Conservation (phyloP, 352 stramenopile genomes). For the Phytophthora pistaciae region DNA sequence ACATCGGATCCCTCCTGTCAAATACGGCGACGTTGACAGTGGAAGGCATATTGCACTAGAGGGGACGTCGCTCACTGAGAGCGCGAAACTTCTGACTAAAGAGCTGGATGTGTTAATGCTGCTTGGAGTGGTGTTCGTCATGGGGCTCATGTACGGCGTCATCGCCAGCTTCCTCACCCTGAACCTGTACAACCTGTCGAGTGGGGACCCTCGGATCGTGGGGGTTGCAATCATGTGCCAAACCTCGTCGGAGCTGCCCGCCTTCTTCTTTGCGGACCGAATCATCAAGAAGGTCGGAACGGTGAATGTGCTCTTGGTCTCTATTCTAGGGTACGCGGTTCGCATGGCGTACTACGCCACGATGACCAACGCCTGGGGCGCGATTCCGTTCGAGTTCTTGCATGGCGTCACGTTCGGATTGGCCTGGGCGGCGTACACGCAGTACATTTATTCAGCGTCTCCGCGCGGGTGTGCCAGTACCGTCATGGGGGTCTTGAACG, state of each 20-base stretch:
- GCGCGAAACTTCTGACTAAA: slow-evolving; percentile 29
- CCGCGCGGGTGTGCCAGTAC: slow-evolving; percentile 47
- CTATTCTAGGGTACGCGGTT: slow-evolving; percentile 49
- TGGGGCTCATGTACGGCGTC: slow-evolving; percentile 75
- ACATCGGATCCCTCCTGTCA: neutral
- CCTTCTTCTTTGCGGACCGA: slow-evolving; percentile 58
- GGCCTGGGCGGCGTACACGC: slow-evolving; percentile 46
- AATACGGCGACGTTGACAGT: neutral
- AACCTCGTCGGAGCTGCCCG: slow-evolving; percentile 59
- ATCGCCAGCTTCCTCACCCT: slow-evolving; percentile 74
- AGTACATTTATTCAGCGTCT: slow-evolving; percentile 56
- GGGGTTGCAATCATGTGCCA: slow-evolving; percentile 52
- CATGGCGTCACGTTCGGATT: slow-evolving; percentile 61
- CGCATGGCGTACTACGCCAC: slow-evolving; percentile 55
- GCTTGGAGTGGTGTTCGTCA: slow-evolving; percentile 70
- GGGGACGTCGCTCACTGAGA: slow-evolving; percentile 44
- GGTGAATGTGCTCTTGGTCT: slow-evolving; percentile 49
- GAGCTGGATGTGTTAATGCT: slow-evolving; percentile 65
- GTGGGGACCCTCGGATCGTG: slow-evolving; percentile 47
- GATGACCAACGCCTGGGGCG: slow-evolving; percentile 59
- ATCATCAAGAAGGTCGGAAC: slow-evolving; percentile 53
- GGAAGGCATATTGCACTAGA: neutral
- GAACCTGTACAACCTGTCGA: slow-evolving; percentile 59
- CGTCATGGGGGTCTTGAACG: slow-evolving; percentile 59
- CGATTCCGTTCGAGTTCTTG: slow-evolving; percentile 60